Conservation (phyloP, 2,329 filamentous ascomycete species). For the Pseudogymnoascus sp. region DNA sequence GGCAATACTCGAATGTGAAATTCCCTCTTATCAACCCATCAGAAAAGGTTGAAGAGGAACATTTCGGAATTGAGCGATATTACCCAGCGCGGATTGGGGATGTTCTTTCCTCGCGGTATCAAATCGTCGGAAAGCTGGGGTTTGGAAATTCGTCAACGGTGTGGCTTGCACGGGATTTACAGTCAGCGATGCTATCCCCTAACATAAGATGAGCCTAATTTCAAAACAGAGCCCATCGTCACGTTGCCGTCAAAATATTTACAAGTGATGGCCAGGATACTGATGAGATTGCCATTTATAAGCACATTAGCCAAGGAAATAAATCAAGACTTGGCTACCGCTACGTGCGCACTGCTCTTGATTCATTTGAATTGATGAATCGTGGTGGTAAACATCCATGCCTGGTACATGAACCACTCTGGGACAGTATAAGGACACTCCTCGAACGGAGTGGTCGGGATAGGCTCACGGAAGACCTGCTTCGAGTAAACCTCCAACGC, state of each 20-base stretch:
- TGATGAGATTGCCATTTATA: slow-evolving; percentile 31
- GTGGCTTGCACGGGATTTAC: slow-evolving; percentile 13
- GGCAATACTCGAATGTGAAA: slow-evolving; percentile 12
- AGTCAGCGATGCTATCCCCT: not conserved
- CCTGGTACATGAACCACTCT: slow-evolving; percentile 34
- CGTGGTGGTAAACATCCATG: slow-evolving; percentile 29
- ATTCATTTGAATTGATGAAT: slow-evolving; percentile 30
- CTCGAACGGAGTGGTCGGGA: slow-evolving; percentile 31
- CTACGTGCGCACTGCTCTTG: slow-evolving; percentile 28
- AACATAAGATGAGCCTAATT: slow-evolving; percentile 9
- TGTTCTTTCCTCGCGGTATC: slow-evolving; percentile 14
- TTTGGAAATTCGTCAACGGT: slow-evolving; percentile 16
- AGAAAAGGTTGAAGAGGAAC: slow-evolving; percentile 14
- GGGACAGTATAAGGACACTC: slow-evolving; percentile 33
- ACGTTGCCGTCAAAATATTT: slow-evolving; percentile 16
- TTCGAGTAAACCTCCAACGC: slow-evolving; percentile 30
- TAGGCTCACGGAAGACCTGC: slow-evolving; percentile 28
- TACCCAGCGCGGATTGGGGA: slow-evolving; percentile 15
- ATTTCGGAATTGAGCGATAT: slow-evolving; percentile 14
- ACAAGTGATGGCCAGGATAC: slow-evolving; percentile 12
- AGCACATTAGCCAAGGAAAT: slow-evolving; percentile 26
- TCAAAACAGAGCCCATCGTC: slow-evolving; percentile 12
- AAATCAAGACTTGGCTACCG: slow-evolving; percentile 26
- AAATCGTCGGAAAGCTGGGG: slow-evolving; percentile 16
- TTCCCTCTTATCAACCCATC: slow-evolving; percentile 11